Percentiles rank a stretch among this genome's conserved stretches.
Evolutionary conservation across 768 basidiomycete species (phyloP).

Genomic region (Royoungia palumana): DNA sequence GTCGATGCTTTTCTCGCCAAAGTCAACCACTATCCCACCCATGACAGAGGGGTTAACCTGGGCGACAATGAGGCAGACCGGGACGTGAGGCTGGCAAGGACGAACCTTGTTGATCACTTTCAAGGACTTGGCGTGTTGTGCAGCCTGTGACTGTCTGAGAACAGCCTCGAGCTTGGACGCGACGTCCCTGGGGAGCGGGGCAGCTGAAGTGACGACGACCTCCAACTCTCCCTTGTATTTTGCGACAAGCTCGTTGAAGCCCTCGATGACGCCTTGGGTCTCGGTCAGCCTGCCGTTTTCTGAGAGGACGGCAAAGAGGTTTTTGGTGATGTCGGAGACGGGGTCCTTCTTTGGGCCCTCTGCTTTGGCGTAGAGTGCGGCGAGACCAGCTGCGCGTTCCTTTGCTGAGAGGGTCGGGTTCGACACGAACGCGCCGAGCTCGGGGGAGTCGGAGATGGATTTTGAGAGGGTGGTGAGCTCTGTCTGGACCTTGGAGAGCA

Average conservation of each 20-base stretch:
- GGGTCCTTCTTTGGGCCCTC: constrained; percentile 71
- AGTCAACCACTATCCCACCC: constrained; percentile 92
- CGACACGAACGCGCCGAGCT: constrained; percentile 66
- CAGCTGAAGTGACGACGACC: constrained; percentile 86
- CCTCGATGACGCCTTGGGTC: constrained; percentile 81
- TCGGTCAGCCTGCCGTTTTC: constrained; percentile 91
- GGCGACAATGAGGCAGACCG: constrained; percentile 6
- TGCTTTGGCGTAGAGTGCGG: constrained; percentile 61
- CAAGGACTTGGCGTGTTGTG: constrained; percentile 80
- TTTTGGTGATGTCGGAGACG: constrained; percentile 86
- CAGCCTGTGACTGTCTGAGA: constrained; percentile 83
- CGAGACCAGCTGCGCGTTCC: constrained; percentile 70
- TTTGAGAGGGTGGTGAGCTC: constrained; percentile 74
- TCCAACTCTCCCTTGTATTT: constrained; percentile 91
- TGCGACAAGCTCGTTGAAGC: constrained; percentile 85
- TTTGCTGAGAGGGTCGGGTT: constrained; percentile 89
- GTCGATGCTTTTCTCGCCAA: constrained; percentile 98
- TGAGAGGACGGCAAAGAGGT: constrained; percentile 84
- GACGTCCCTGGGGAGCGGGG: constrained; percentile 73
- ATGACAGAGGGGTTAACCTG: constrained; percentile 91
- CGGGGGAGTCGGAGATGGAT: constrained; percentile 63
- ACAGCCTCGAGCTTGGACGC: constrained; percentile 76
- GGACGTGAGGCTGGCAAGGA: neutral
- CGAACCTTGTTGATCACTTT: constrained; percentile 90
- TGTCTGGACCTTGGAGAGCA: constrained; percentile 79